Evolutionary conservation across 306 rosid genomes (phyloP), one percentile per base, ranked within the genome.

Genomic region (Inga leiocalycina): DNA sequence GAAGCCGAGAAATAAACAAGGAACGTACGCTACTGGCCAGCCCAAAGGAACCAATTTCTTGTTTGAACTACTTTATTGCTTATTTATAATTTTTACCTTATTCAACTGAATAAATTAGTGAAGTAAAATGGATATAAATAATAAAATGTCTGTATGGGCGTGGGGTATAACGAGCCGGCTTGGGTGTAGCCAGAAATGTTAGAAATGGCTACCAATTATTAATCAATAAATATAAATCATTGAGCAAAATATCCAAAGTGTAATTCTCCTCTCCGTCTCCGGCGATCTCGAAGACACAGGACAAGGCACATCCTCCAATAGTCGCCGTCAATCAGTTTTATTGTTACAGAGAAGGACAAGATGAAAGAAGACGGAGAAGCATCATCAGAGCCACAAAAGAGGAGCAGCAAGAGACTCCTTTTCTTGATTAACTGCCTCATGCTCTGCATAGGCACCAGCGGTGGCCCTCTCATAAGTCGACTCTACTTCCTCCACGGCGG

Each of bases 401-500:
- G 67, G 72, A 49, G 62, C 66, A 61, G 79, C 84, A 88, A 84
- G 70, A 87, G 45, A 80, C 16, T 59, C 24, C 84, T 90, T 59
- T 87, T 94, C 16, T 0, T 88, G 17, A 30, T 91, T 24, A 95
- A 87, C 83, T 84, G 89, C 75, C 8, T 85, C 27, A 32, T 95
- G 1, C 74, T 93, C 22, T 65, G 88, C 6, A 56, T 89, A 51
- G 98, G 98, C 57, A 85, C 71, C n/a, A 80, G 84, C 43, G 94
- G 91, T 30, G 97, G 98, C 27, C 94, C 98, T 3, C 70, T 95
- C 1, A 84, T 92, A 13, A 87, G 88, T 88, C 92, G 98, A 10
- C 90, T 93, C 56, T 95, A 95, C 89, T 95, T 89, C 90, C 46
- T 89, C 77, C 92, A 91, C n/a, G 98, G 98, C 14, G 98, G 98